Evolutionary conservation across 75 land plant genomes (phyloP), one percentile per base, ranked within the genome.

Genomic region (Isoetes taiwanensis): DNA sequence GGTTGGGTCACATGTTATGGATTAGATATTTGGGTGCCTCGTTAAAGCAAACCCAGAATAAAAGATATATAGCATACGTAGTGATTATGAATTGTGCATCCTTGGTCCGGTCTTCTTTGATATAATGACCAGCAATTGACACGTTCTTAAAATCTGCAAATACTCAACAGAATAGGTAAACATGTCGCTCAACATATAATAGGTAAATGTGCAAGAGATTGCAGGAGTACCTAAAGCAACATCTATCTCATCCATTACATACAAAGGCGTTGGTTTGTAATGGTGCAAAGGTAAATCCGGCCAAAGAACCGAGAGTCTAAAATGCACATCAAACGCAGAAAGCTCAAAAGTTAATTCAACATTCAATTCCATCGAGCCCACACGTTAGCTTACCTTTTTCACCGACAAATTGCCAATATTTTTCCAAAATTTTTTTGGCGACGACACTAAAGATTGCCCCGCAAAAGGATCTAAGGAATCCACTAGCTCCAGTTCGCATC

Each of bases 221-320:
- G 19, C 6, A 48, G 52, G 17, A 48, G 17, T 83, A 91, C 97
- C 97, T 16, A 91, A 64, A 54, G 97, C 97, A 43, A 94, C 97
- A 71, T 91, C 97, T 34, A 91, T 91, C 59, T 91, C 97, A 52
- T 91, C 97, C 97, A 91, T 91, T 20, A 91, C 97, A 71, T 91
- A 91, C 12, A 91, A 78, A 26, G 97, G 97, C 0, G 97, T 91
- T 19, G 97, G 97, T 58, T 91, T 91, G 79, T 86, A 91, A 57
- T 91, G 97, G 62, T 91, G 97, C 28, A 91, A 83, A 0, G 97
- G 88, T 68, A 91, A 86, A 27, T 86, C 88, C n/a, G 86, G 97
- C 97, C 46, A 90, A 48, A 8, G 97, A 90, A 72, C 97, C 86
- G 2, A 90, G 74, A 12, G 97, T 90, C 97, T 90, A 68, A n/a